Percentiles rank a stretch among this genome's conserved stretches.
Evolutionary conservation across 106 monocot species (phyloP).

Genomic region (Dioscorea dumetorum): DNA sequence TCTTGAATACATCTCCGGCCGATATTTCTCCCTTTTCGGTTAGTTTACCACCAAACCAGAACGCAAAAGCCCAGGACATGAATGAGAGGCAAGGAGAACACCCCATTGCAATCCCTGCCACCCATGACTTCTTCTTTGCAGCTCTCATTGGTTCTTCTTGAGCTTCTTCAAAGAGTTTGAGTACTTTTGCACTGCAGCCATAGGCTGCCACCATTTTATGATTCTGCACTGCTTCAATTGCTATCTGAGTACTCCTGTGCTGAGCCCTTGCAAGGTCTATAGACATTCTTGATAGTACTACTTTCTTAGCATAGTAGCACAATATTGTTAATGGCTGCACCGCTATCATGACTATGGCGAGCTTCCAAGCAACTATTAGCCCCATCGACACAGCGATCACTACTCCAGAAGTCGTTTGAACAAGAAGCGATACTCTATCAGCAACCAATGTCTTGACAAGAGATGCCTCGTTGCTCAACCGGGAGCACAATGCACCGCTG

Average conservation of each 20-base stretch:
- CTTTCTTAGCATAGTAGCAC: conserved; percentile 50
- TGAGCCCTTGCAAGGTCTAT: conserved; percentile 37
- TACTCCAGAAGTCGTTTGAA: conserved; percentile 53
- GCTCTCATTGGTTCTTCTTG: conserved; percentile 54
- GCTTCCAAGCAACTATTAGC: conserved; percentile 59
- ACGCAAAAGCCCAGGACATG: conserved; percentile 68
- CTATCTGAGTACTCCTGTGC: conserved; percentile 57
- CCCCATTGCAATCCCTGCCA: conserved; percentile 57
- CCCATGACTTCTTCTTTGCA: conserved; percentile 51
- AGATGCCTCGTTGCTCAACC: conserved; percentile 54
- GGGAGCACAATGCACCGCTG: conserved; percentile 58
- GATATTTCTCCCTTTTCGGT: conserved; percentile 36
- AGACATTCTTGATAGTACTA: conserved; percentile 48
- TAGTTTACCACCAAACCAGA: conserved; percentile 82
- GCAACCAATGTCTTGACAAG: conserved; percentile 66
- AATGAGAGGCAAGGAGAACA: conserved; percentile 50
- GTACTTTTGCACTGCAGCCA: conserved; percentile 27
- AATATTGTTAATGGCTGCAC: conserved; percentile 51
- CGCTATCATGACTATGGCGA: conserved; percentile 82
- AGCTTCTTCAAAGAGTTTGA: conserved; percentile 51
- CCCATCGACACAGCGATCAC: conserved; percentile 56
- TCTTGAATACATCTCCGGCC: conserved; percentile 61
- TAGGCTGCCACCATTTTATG: conserved; percentile 64
- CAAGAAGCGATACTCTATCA: conserved; percentile 55
- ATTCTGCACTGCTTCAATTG: conserved; percentile 66